Evolutionary conservation across 352 stramenopile species (phyloP).

Genomic region (Phytophthora ramorum): DNA sequence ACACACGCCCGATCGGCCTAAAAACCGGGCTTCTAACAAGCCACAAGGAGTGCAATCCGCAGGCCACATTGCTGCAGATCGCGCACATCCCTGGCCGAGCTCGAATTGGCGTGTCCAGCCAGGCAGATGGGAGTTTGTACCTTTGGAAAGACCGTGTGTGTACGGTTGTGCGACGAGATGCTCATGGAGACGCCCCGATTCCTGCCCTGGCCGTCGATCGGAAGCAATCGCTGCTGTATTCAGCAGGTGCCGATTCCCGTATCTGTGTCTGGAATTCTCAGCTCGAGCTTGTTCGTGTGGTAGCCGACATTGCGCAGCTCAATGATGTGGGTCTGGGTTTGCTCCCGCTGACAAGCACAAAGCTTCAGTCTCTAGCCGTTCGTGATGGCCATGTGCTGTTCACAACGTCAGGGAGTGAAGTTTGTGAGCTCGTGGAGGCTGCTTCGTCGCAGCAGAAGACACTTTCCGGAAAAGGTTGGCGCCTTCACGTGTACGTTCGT

Average conservation of each 20-base stretch:
- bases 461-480: conserved; percentile 19
- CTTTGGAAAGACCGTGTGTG: conserved; percentile 79
- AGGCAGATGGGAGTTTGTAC: conserved; percentile 75
- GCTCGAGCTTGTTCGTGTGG: conserved; percentile 48
- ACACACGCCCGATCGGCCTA: conserved; percentile 38
- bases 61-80: conserved; percentile 48
- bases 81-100: conserved; percentile 47
- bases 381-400: conserved; percentile 81
- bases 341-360: conserved; percentile 37
- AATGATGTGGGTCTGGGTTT: conserved; percentile 5
- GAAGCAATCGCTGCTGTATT: conserved; percentile 64
- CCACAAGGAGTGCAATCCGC: conserved; percentile 49
- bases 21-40: conserved; percentile 71
- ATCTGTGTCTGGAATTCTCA: conserved; percentile 67
- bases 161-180: conserved; percentile 50
- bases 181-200: conserved; percentile 52
- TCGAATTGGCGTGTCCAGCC: conserved; percentile 64
- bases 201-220: conserved; percentile 54
- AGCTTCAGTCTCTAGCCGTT: conserved; percentile 62
- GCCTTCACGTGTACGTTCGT: conserved; percentile 48
- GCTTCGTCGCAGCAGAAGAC: conserved; percentile 17
- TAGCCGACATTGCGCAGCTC: conserved; percentile 51
- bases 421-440: conserved; percentile 83
- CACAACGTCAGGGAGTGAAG: conserved; percentile 81
- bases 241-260: conserved; percentile 61